Conservation (phyloP, 768 basidiomycete species). For the Phlebiopsis gigantea region DNA sequence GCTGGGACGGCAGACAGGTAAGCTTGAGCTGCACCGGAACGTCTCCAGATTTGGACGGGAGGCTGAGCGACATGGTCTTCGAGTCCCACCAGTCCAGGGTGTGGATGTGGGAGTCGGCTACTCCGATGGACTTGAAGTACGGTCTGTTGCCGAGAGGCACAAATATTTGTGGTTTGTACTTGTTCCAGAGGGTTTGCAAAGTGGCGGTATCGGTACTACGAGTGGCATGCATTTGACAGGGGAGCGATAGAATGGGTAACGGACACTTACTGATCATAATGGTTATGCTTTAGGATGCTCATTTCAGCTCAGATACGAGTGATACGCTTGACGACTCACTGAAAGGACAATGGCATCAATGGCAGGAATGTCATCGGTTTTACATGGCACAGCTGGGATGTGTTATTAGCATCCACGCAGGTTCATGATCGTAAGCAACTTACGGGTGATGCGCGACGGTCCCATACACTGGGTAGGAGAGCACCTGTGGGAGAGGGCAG, state of each 20-base stretch:
- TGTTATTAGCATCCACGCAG: neutral
- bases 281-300: slow-evolving; percentile 26
- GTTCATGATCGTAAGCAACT: slow-evolving; percentile 9
- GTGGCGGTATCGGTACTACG: slow-evolving; percentile 30
- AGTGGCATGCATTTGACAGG: neutral
- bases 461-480: slow-evolving; percentile 28
- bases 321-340: slow-evolving; percentile 24
- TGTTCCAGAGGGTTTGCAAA: slow-evolving; percentile 23
- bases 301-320: neutral
- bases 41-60: slow-evolving; percentile 20
- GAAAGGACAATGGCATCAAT: slow-evolving; percentile 47
- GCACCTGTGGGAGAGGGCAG: slow-evolving; percentile 31
- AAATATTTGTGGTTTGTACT: slow-evolving; percentile 35
- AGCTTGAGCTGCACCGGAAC: slow-evolving; percentile 33
- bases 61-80: slow-evolving; percentile 17
- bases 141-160: slow-evolving; percentile 39
- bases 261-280: slow-evolving; percentile 31
- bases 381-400: slow-evolving; percentile 29
- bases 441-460: slow-evolving; percentile 30
- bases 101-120: slow-evolving; percentile 28
- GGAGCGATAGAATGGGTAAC: neutral
- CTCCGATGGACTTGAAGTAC: slow-evolving; percentile 28
- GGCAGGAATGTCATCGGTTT: slow-evolving; percentile 39
- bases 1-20: slow-evolving; percentile 62
- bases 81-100: slow-evolving; percentile 51